Percentiles rank a stretch among this genome's conserved stretches.
These are phyloP conservation scores for Populus nigra DNA, from an alignment of 345 rosid species.

Conservation along the genomic window DNA sequence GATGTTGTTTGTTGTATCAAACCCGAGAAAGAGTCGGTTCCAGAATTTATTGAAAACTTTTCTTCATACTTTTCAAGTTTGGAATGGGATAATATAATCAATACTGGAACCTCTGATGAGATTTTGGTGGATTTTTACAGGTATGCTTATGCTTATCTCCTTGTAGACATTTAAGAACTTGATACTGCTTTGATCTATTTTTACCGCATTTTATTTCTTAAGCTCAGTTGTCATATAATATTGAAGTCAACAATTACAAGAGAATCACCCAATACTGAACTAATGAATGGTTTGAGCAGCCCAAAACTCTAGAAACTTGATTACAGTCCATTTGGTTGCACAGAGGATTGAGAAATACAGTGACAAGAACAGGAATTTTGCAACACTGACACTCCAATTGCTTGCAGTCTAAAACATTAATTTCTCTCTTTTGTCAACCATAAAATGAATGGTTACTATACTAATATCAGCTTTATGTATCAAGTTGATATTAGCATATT, in stretches of 20 bases:
- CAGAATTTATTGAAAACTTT: constrained; percentile 49
- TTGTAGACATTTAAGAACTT: background rate
- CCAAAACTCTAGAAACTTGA: too few relatives aligned
- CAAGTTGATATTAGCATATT: too few relatives aligned
- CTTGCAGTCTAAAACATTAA: too few relatives aligned
- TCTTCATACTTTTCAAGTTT: constrained; percentile 49
- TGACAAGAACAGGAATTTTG: too few relatives aligned
- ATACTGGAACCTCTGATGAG: constrained; percentile 39
- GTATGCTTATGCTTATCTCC: constrained; percentile 22
- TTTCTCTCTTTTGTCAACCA: too few relatives aligned
- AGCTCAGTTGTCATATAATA: background rate
- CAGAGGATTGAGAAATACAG: too few relatives aligned
- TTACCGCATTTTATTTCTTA: background rate
- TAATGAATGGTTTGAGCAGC: background rate
- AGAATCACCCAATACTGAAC: background rate
- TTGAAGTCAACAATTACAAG: background rate
- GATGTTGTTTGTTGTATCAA: constrained; percentile 45
- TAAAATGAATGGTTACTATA: too few relatives aligned
- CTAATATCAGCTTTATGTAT: background rate
- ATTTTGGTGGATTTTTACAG: constrained; percentile 56
- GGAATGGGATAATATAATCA: constrained; percentile 52
- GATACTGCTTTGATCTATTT: background rate
- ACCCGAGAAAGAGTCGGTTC: constrained; percentile 42
- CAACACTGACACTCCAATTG: too few relatives aligned
- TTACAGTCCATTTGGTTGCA: too few relatives aligned